Percentiles rank a stretch among this genome's conserved stretches.
Evolutionary conservation across 495 filamentous ascomycete species (phyloP).

Genomic region (Daldinia vernicosa): DNA sequence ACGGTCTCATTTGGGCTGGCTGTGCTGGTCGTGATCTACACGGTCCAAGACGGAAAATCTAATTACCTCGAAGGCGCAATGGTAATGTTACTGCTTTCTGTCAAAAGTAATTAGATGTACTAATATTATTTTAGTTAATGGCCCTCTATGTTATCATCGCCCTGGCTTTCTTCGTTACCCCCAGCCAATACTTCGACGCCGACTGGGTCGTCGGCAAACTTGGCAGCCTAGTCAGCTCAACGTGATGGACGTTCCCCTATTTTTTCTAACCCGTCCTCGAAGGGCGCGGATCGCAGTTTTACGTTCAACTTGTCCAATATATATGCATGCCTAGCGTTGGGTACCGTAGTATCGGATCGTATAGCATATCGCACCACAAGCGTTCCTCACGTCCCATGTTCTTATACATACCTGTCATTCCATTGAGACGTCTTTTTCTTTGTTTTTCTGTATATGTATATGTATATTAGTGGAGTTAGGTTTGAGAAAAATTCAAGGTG

Average conservation of each 20-base stretch:
- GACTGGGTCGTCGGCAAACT: constrained; percentile 24
- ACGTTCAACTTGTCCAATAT: constrained; percentile 5
- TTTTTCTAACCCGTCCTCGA: constrained; percentile 8
- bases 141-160: constrained; percentile 82
- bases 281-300: constrained; percentile 6
- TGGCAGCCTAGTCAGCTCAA: constrained; percentile 17
- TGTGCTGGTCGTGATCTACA: constrained; percentile 89
- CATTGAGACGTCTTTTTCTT: constrained; percentile 2
- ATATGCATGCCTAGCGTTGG: background rate
- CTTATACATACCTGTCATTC: constrained; percentile 19
- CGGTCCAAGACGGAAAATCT: constrained; percentile 91
- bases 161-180: constrained; percentile 89
- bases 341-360: background rate
- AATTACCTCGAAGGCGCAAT: constrained; percentile 96
- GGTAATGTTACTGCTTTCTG: constrained; percentile 60
- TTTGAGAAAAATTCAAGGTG: constrained; percentile 13
- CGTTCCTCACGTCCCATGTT: constrained; percentile 5
- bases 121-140: constrained; percentile 52
- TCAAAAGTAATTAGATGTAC: background rate
- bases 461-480: constrained; percentile 28
- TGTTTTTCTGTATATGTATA: constrained; percentile 11
- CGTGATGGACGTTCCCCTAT: constrained; percentile 14
- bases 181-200: constrained; percentile 62
- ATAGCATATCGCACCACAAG: background rate
- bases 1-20: constrained; percentile 93